Conservation (phyloP, 1,284 basidiomycete species). For the Tetrapyrgos nigripes region DNA sequence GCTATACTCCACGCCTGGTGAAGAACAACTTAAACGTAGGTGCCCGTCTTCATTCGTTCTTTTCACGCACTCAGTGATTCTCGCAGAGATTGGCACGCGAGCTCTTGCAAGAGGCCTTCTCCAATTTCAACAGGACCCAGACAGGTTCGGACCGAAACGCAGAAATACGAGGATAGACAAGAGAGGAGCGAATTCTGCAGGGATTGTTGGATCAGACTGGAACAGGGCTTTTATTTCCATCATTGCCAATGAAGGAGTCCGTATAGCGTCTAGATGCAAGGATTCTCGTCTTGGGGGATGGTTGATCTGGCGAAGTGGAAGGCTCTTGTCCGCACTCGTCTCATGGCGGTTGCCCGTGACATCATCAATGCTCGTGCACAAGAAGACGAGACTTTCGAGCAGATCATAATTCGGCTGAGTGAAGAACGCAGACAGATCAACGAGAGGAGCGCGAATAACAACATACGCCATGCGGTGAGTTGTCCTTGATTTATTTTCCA, state of each 20-base stretch:
- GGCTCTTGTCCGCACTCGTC: background rate
- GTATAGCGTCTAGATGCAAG: background rate
- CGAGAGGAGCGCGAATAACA: no score
- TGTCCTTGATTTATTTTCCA: no score
- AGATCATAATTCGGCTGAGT: no score
- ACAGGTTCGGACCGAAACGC: background rate
- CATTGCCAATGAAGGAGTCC: background rate
- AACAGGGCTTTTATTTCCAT: background rate
- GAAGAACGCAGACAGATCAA: no score
- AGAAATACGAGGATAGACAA: background rate
- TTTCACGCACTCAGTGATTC: no score
- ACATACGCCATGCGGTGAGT: no score
- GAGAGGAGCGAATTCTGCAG: background rate
- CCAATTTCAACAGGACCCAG: background rate
- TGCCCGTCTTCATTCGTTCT: no score
- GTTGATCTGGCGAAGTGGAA: background rate
- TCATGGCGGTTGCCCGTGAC: background rate
- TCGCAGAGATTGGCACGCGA: conserved; percentile 1
- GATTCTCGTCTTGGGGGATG: conserved; percentile 1
- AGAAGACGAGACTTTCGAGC: no score
- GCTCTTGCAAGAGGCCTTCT: background rate
- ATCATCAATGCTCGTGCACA: no score
- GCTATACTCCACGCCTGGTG: no score
- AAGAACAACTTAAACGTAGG: no score
- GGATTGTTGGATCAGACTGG: background rate